Base-by-base conservation (phyloP, 2,329 filamentous ascomycete species). In the Pestalotiopsis fici region DNA sequence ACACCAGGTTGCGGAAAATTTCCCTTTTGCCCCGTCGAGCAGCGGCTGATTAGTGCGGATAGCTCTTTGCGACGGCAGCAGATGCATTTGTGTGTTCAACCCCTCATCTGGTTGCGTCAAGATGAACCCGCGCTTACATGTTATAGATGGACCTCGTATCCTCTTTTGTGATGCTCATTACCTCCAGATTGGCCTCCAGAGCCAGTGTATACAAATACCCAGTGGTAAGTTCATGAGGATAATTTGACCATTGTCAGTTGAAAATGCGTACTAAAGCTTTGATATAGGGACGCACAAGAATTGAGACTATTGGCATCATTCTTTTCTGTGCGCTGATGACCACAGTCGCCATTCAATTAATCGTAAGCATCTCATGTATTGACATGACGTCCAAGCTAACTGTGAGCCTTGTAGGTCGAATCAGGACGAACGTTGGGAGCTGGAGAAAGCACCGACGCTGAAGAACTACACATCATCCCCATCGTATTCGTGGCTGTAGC, bases 321-420 rank as follows among this genome's bases (percentile, higher is more conserved):
- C 83, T 91, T 59, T 91, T 91, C 76, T 90, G 88, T 69, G 87
- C 88, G 56, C 80, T 91, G 68, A 90, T 91, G 87, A 90, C 88
- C 2, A 90, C 88, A 0, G 88, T 90, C 3, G 87, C 89, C 60
- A 87, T 90, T 31, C 86, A 90, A 72, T 79, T 91, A 31, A 84
- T 89, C 60, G 85, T 86, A 77, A 76, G 83, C 76, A 28, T 25
- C n/a, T 39, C 56, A 57, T 57, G 66, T 39, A 61, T 25, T 31
- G 21, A 5, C 3, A 57, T 5, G 11, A 15, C 12, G 12, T 11
- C 11, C n/a, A 18, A 11, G 66, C 47, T 54, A 66, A 66, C 55
- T 70, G 54, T 56, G 68, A 54, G 28, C 11, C 39, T 11, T 28
- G 47, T 68, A 83, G 78, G 78, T 90, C 66, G 86, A 90, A 70